Percentiles rank a stretch among this genome's conserved stretches.
These are phyloP conservation scores for Plantago elongata DNA, from an alignment of 257 asterid genomes.

Conservation along the genomic window DNA sequence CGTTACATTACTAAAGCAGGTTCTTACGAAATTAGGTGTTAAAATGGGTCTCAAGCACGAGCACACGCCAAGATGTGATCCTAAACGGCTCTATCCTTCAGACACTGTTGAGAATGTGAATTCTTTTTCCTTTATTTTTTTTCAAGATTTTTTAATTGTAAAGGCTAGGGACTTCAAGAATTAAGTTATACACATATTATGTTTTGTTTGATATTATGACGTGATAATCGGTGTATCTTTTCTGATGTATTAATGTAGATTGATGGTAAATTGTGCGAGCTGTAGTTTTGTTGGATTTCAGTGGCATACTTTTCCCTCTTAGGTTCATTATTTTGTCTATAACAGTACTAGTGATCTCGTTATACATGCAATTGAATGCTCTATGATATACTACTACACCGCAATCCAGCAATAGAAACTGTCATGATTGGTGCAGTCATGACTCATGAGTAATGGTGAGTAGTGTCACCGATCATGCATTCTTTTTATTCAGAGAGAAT, in stretches of 20 bases:
- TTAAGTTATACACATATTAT: neutral
- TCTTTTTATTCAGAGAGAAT: too few species aligned
- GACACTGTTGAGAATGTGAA: constrained; percentile 12
- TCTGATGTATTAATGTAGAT: constrained; percentile 12
- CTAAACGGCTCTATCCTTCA: constrained; percentile 8
- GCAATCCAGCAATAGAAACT: too few species aligned
- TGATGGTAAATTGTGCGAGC: neutral
- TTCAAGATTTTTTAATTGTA: constrained; percentile 25
- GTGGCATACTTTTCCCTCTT: too few species aligned
- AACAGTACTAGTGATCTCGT: too few species aligned
- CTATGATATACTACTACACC: too few species aligned
- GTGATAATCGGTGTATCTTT: neutral
- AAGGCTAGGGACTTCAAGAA: constrained; percentile 22
- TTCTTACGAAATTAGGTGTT: constrained; percentile 93
- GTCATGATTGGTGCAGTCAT: too few species aligned
- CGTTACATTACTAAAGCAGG: constrained; percentile 99
- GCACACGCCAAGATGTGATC: constrained; percentile 17
- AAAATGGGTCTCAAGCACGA: constrained; percentile 16
- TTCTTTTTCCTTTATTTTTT: constrained; percentile 6
- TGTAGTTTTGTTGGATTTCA: too few species aligned
- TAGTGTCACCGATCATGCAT: too few species aligned
- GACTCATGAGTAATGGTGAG: too few species aligned
- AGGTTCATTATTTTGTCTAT: too few species aligned
- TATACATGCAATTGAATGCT: too few species aligned
- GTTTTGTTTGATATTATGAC: neutral